phyloP scores from a whole-genome alignment of 495 filamentous ascomycete genomes.

The Xylona heveae region DNA sequence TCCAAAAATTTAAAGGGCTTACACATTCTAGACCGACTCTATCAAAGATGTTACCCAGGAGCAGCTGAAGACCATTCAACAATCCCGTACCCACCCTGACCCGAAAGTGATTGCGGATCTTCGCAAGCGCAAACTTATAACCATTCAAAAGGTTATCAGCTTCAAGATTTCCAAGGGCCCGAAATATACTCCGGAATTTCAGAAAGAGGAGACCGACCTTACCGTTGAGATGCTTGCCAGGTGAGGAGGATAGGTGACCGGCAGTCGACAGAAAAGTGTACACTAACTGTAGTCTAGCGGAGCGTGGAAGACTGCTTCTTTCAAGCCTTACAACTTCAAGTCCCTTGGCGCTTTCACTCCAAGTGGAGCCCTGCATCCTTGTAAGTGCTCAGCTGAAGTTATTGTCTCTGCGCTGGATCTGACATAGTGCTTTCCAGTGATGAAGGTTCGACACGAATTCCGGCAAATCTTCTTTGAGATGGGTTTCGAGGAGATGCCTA shows the following conservation, averaged over 20 bases:
- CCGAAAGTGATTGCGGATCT: slow-evolving; percentile 54
- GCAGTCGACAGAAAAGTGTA: too few relatives aligned
- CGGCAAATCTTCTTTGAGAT: slow-evolving; percentile 93
- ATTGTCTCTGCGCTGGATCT: background rate
- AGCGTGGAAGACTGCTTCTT: slow-evolving; percentile 61
- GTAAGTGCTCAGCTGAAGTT: slow-evolving; percentile 7
- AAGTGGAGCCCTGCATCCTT: slow-evolving; percentile 75
- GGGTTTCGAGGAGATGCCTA: slow-evolving; percentile 73
- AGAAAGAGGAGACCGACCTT: slow-evolving; percentile 87
- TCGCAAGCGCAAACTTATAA: slow-evolving; percentile 74
- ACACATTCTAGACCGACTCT: slow-evolving; percentile 26
- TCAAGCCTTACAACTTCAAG: slow-evolving; percentile 97
- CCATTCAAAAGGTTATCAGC: slow-evolving; percentile 59
- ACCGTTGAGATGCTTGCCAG: slow-evolving; percentile 77
- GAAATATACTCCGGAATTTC: slow-evolving; percentile 67
- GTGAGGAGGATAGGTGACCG: slow-evolving; percentile 10
- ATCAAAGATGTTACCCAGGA: slow-evolving; percentile 65
- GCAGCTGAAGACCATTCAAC: slow-evolving; percentile 45
- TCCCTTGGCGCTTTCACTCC: slow-evolving; percentile 60
- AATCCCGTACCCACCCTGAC: slow-evolving; percentile 44
- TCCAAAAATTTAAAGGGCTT: background rate
- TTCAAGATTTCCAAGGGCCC: slow-evolving; percentile 68
- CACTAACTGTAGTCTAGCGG: slow-evolving; percentile 30
- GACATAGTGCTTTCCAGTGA: slow-evolving; percentile 24
- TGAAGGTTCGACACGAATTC: slow-evolving; percentile 87